Conservation (phyloP, 768 basidiomycete genomes). For the Tulasnella sp. region DNA sequence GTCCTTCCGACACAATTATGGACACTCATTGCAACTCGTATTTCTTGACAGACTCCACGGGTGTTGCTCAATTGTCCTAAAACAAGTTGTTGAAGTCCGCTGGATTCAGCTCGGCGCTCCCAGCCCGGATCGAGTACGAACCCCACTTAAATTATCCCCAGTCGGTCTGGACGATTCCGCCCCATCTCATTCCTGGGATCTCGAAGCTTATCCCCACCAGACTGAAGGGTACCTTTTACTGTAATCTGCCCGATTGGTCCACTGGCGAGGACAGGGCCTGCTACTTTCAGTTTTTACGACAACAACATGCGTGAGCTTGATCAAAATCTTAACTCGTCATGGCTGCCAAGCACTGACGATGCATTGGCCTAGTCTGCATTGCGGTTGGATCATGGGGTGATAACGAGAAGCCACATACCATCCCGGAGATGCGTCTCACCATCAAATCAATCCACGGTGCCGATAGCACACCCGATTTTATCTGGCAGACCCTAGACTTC, state of each 20-base stretch:
- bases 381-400: too few species aligned
- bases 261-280: neutral
- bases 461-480: too few species aligned
- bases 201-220: neutral
- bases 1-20: too few species aligned
- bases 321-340: too few species aligned
- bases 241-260: neutral
- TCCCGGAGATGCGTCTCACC: too few species aligned
- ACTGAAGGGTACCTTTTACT: neutral
- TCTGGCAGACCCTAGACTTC: too few species aligned
- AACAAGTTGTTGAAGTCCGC: conserved; percentile 24
- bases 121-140: conserved; percentile 23
- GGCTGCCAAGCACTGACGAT: too few species aligned
- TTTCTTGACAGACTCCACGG: conserved; percentile 27
- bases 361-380: too few species aligned
- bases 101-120: conserved; percentile 18
- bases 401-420: too few species aligned
- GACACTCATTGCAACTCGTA: neutral
- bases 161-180: neutral
- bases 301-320: neutral
- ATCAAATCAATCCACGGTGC: too few species aligned
- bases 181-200: neutral
- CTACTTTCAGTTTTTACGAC: neutral
- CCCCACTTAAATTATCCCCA: conserved; percentile 19
- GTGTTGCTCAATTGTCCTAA: conserved; percentile 23